Conservation (phyloP, 2,329 filamentous ascomycete genomes). For the Myriosclerotinia duriaeana region DNA sequence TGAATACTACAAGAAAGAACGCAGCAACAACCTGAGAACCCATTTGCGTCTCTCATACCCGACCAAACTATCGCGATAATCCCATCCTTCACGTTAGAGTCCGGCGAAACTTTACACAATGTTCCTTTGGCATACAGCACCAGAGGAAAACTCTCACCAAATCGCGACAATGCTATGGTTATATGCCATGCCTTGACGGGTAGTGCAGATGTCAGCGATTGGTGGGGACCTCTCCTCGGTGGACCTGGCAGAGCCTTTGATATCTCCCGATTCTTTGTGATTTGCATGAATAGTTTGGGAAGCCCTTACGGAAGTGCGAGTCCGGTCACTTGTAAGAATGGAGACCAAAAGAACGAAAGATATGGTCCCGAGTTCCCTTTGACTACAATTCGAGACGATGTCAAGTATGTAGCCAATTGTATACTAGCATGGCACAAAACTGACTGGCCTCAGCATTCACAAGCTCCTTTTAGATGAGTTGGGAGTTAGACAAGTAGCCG, state of each 20-base stretch:
- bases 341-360: slow-evolving; percentile 67
- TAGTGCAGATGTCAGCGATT: slow-evolving; percentile 80
- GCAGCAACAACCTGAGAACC: slow-evolving; percentile 79
- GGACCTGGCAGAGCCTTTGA: slow-evolving; percentile 79
- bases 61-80: slow-evolving; percentile 85
- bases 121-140: slow-evolving; percentile 68
- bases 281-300: slow-evolving; percentile 82
- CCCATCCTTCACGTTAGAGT: slow-evolving; percentile 89
- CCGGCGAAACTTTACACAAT: slow-evolving; percentile 79
- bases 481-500: slow-evolving; percentile 74
- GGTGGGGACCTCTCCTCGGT: slow-evolving; percentile 83
- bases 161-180: slow-evolving; percentile 67
- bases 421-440: slow-evolving; percentile 25
- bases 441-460: slow-evolving; percentile 60
- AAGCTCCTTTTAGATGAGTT: slow-evolving; percentile 77
- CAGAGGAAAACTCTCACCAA: slow-evolving; percentile 58
- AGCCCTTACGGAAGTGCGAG: slow-evolving; percentile 87
- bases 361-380: slow-evolving; percentile 97
- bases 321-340: slow-evolving; percentile 84
- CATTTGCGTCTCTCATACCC: slow-evolving; percentile 80
- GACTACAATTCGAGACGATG: slow-evolving; percentile 93
- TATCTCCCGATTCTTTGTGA: slow-evolving; percentile 77
- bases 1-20: slow-evolving; percentile 50
- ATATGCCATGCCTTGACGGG: slow-evolving; percentile 84
- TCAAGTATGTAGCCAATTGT: slow-evolving; percentile 63